These are phyloP conservation scores for Notholithocarpus densiflorus DNA, from an alignment of 306 rosid species.

Conservation along the genomic window DNA sequence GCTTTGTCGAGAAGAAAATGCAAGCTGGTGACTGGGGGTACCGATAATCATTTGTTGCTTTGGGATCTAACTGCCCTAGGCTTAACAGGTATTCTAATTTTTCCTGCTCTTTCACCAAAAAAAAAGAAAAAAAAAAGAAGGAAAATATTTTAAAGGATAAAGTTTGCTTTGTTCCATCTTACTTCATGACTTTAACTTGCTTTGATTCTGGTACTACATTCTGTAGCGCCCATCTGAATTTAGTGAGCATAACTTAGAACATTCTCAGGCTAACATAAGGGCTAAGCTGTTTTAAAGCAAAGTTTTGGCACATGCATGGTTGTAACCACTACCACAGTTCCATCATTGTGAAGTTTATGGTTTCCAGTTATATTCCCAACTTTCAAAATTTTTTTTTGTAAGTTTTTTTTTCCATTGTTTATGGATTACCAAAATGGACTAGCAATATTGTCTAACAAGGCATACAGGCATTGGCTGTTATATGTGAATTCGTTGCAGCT, in stretches of 20 bases:
- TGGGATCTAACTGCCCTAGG: conserved; percentile 83
- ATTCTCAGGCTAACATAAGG: no score
- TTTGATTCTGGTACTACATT: not conserved
- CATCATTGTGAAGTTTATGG: not conserved
- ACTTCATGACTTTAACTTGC: not conserved
- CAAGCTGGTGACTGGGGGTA: conserved; percentile 81
- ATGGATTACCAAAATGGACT: not conserved
- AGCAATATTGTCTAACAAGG: not conserved
- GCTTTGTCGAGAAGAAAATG: conserved; percentile 80
- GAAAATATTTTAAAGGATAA: not conserved
- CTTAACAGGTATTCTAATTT: conserved; percentile 46
- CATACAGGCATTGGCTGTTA: not conserved
- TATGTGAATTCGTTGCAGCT: not conserved
- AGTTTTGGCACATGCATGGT: no score
- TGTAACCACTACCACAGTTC: no score
- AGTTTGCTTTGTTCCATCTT: not conserved
- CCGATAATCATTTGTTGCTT: conserved; percentile 83
- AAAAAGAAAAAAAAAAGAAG: not conserved
- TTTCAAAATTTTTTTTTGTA: not conserved
- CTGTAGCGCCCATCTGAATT: not conserved
- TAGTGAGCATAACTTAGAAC: no score
- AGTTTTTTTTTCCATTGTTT: not conserved
- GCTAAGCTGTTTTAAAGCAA: no score
- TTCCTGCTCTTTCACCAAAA: not conserved
- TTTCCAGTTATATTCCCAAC: not conserved